These are phyloP conservation scores for Cladorrhinum sp. DNA, from an alignment of 2,329 filamentous ascomycete species.

Conservation along the genomic window DNA sequence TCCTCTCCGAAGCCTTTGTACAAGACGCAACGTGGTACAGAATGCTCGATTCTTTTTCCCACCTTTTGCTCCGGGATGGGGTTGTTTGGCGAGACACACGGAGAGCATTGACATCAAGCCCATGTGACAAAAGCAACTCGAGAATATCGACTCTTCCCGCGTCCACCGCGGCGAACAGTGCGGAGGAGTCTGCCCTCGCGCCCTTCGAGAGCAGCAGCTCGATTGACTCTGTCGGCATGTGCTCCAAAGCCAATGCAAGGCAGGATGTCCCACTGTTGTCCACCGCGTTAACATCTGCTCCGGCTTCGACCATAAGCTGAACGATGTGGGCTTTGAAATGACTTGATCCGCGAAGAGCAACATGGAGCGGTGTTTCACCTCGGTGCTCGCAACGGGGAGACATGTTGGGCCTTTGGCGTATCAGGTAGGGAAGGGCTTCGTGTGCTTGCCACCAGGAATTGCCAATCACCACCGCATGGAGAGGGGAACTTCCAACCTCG, in stretches of 20 bases:
- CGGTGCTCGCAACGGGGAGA: no score
- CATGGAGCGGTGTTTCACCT: constrained; percentile 15
- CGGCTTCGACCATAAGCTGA: constrained; percentile 2
- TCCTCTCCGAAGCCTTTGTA: no score
- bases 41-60: no score
- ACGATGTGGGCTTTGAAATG: constrained; percentile 1
- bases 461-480: constrained; percentile 9
- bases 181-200: not conserved
- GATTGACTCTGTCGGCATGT: not conserved
- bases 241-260: not conserved
- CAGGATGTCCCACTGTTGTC: not conserved
- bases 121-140: constrained; percentile 1
- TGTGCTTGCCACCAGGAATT: constrained; percentile 7
- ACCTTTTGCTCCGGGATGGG: no score
- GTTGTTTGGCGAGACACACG: no score
- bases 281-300: constrained; percentile 12
- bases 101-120: not conserved
- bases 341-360: not conserved
- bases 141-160: not conserved
- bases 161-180: constrained; percentile 4
- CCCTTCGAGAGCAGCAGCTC: constrained; percentile 6
- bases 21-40: no score
- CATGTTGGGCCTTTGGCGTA: no score
- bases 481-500: not conserved
- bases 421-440: constrained; percentile 20